Percentiles rank a stretch among this genome's conserved stretches.
Evolutionary conservation across 2,329 filamentous ascomycete genomes (phyloP).

Genomic region (Apiospora marii): DNA sequence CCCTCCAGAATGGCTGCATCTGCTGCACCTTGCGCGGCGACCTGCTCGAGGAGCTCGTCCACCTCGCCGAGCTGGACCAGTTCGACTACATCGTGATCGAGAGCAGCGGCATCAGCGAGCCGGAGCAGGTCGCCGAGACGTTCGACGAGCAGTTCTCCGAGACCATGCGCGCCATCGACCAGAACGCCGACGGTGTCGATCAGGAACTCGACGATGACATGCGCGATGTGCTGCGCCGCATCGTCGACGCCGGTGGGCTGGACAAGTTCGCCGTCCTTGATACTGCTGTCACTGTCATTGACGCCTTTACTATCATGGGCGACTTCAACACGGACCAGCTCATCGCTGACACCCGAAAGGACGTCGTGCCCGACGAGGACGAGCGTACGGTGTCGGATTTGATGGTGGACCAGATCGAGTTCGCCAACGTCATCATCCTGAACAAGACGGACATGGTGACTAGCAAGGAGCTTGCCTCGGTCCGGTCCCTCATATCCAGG

Average conservation of each 20-base stretch:
- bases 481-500: slow-evolving; percentile 62
- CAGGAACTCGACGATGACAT: slow-evolving; percentile 27
- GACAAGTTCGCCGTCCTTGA: slow-evolving; percentile 72
- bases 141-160: slow-evolving; percentile 64
- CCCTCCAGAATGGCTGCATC: slow-evolving; percentile 77
- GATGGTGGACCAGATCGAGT: slow-evolving; percentile 81
- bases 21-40: slow-evolving; percentile 79
- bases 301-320: slow-evolving; percentile 75
- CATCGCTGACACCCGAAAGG: slow-evolving; percentile 62
- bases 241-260: slow-evolving; percentile 65
- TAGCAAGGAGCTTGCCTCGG: slow-evolving; percentile 29
- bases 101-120: slow-evolving; percentile 76
- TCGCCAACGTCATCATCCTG: slow-evolving; percentile 75
- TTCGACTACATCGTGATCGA: slow-evolving; percentile 79
- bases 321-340: slow-evolving; percentile 77
- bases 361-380: slow-evolving; percentile 72
- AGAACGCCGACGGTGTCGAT: slow-evolving; percentile 29
- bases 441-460: slow-evolving; percentile 73
- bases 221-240: not conserved
- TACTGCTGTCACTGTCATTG: slow-evolving; percentile 76
- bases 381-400: slow-evolving; percentile 78
- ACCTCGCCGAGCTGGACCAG: slow-evolving; percentile 65
- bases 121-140: slow-evolving; percentile 77
- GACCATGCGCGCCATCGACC: slow-evolving; percentile 48
- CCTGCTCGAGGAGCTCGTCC: slow-evolving; percentile 73